phyloP scores from a whole-genome alignment of 345 rosid genomes.

The Linum trigynum region DNA sequence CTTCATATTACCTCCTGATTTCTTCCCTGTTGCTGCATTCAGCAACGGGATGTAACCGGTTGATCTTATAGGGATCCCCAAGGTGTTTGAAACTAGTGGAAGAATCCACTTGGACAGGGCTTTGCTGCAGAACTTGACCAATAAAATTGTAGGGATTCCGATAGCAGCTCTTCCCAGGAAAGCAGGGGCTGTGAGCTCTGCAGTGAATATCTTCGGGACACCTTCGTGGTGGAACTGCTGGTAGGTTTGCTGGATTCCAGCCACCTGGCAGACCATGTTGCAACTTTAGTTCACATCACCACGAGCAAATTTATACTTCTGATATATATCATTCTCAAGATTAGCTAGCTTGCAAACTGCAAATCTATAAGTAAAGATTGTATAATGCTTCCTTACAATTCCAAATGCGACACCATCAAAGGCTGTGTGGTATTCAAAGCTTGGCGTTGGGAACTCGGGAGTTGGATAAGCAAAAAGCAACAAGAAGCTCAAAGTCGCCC shows the following conservation, averaged over 20 bases:
- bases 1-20: slow-evolving; percentile 18
- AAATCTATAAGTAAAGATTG: too few species aligned
- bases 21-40: slow-evolving; percentile 35
- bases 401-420: slow-evolving; percentile 87
- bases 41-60: slow-evolving; percentile 58
- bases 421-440: slow-evolving; percentile 90
- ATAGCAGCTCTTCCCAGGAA: slow-evolving; percentile 63
- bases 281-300: slow-evolving; percentile 2
- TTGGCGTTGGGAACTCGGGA: slow-evolving; percentile 88
- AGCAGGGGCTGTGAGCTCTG: slow-evolving; percentile 30
- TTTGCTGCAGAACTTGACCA: slow-evolving; percentile 87
- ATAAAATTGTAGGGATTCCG: slow-evolving; percentile 78
- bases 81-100: slow-evolving; percentile 60
- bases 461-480: slow-evolving; percentile 95
- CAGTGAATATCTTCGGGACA: slow-evolving; percentile 46
- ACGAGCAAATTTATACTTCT: background rate
- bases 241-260: slow-evolving; percentile 80
- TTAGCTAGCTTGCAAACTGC: too few species aligned
- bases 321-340: too few species aligned
- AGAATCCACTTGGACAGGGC: slow-evolving; percentile 78
- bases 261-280: slow-evolving; percentile 37
- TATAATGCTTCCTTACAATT: slow-evolving; percentile 50
- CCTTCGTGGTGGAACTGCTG: slow-evolving; percentile 87
- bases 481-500: slow-evolving; percentile 78
- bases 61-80: slow-evolving; percentile 72